Percentiles rank a stretch among this genome's conserved stretches.
phyloP scores from a whole-genome alignment of 441 rosid species.

The Arabidopsis lyrata region DNA sequence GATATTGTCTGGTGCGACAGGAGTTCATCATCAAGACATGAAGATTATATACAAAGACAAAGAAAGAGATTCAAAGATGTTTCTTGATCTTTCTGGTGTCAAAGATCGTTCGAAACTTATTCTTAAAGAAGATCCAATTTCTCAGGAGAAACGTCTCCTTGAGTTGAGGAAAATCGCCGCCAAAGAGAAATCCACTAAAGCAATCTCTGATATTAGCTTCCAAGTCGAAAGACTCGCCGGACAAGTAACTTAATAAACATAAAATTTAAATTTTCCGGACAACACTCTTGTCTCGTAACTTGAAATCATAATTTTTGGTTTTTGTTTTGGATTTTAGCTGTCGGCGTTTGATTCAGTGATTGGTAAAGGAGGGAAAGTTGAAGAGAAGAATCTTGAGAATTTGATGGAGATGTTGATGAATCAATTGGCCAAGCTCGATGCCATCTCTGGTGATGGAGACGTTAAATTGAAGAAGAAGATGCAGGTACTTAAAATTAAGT shows the following conservation, averaged over 20 bases:
- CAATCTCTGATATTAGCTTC: constrained; percentile 78
- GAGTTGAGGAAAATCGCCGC: constrained; percentile 81
- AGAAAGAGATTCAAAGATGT: constrained; percentile 91
- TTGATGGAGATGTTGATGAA: constrained; percentile 87
- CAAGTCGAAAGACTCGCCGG: constrained; percentile 87
- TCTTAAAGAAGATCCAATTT: constrained; percentile 77
- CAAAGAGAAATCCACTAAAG: constrained; percentile 79
- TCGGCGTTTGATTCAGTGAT: constrained; percentile 74
- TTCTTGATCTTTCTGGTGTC: constrained; percentile 83
- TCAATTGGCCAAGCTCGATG: constrained; percentile 83
- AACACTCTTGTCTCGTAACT: constrained; percentile 9
- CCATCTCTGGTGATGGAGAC: constrained; percentile 80
- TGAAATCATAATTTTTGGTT: not conserved
- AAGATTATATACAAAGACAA: constrained; percentile 86
- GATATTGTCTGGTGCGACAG: constrained; percentile 67
- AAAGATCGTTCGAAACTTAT: constrained; percentile 88
- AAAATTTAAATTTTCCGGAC: not conserved
- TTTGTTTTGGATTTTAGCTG: constrained; percentile 52
- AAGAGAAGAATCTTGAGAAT: constrained; percentile 71
- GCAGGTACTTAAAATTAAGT: constrained; percentile 56
- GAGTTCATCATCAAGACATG: constrained; percentile 89
- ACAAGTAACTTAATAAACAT: constrained; percentile 53
- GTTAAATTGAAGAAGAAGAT: constrained; percentile 82
- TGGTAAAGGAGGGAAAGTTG: constrained; percentile 77
- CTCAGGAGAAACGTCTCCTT: constrained; percentile 84